These are phyloP conservation scores for Zymoseptoria passerinii DNA, from an alignment of 2,329 filamentous ascomycete genomes.

Conservation along the genomic window DNA sequence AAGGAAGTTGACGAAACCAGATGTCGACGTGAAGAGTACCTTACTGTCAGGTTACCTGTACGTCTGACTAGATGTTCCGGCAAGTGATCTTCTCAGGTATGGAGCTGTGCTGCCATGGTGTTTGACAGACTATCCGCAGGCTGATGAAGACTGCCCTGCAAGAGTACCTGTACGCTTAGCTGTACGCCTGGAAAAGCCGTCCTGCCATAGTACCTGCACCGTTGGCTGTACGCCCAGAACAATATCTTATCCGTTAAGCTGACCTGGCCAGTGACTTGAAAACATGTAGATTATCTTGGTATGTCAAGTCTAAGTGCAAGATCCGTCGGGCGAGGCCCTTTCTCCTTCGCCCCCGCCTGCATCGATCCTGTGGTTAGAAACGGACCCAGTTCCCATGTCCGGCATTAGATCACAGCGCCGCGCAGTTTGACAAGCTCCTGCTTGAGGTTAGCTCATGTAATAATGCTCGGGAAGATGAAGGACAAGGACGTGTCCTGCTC, in stretches of 20 bases:
- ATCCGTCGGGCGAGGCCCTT: background rate
- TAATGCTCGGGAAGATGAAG: background rate
- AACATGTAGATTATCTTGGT: background rate
- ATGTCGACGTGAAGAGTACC: background rate
- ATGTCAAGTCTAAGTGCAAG: background rate
- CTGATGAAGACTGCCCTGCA: background rate
- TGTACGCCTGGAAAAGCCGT: background rate
- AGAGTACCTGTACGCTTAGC: background rate
- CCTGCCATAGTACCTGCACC: background rate
- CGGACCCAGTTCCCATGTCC: background rate
- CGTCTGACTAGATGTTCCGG: background rate
- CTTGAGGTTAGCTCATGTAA: background rate
- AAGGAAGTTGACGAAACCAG: background rate
- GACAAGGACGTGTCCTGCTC: background rate
- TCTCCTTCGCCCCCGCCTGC: too few relatives aligned
- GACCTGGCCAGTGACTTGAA: background rate
- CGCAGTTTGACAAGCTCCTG: background rate
- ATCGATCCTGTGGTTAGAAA: background rate
- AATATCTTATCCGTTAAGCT: background rate
- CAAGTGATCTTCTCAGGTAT: background rate
- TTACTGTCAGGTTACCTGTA: background rate
- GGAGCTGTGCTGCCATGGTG: background rate
- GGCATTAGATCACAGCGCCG: background rate
- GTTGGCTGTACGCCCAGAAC: background rate
- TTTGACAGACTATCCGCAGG: background rate